Evolutionary conservation across 2,329 filamentous ascomycete species (phyloP), one percentile per base, ranked within the genome.

Genomic region (Helotiales sp.): DNA sequence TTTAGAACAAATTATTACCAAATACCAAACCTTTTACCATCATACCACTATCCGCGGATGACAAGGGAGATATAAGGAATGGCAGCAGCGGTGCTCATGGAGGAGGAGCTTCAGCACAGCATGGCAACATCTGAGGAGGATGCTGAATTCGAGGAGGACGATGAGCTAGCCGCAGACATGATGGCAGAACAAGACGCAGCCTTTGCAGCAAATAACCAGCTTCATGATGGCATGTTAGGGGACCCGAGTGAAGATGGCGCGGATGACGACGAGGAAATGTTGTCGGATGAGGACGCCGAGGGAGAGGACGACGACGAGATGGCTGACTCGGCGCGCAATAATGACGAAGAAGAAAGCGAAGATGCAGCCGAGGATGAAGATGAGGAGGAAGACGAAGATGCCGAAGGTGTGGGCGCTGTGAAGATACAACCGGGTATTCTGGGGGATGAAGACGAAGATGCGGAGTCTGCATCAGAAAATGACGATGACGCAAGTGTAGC

Each of bases 301-400:
- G 64, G 65, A 3, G 72, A 76, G 22, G 74, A 75, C 42, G 71
- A 76, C 52, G 67, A 69, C 38, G 66, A 69, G 38, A 62, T 67
- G 50, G 63, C 49, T 17, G 59, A 66, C 48, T 58, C 55, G 44
- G 58, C 52, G 40, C 55, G 52, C 77, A 78, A 73, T 55, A 72
- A 71, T 47, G 74, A 75, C 40, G 72, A 69, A 38, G 62, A 69
- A 34, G 56, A 66, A 29, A 69, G 78, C 7, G 79, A 73, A 46
- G 74, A 68, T 8, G 73, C 71, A 25, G 76, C 76, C 56, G 73
- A 74, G 17, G 74, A 73, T 8, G 73, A 72, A 25, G 76, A 77
- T 56, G 73, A 74, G 17, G 74, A 73, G 2, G 78, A 78, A 56
- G 70, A 71, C 38, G 72, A 70, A 42, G 71, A 74, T 64, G 68